Percentiles rank a stretch among this genome's conserved stretches.
These are phyloP conservation scores for Aureobasidium mangrovei DNA, from an alignment of 2,329 filamentous ascomycete species.

Conservation along the genomic window DNA sequence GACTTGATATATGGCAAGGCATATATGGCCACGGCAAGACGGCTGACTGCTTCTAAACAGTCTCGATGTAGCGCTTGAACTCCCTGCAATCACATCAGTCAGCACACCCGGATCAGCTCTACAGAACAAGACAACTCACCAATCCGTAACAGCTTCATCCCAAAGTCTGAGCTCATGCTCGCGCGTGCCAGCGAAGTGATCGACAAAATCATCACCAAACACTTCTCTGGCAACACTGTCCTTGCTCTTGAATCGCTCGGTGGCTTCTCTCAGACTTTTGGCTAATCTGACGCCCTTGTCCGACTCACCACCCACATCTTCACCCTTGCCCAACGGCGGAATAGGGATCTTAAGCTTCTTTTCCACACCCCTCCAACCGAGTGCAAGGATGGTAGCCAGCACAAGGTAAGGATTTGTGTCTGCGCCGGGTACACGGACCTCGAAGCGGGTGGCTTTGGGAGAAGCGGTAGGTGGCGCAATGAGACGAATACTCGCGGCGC, in stretches of 20 bases:
- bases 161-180: conserved; percentile 85
- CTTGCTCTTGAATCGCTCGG: conserved; percentile 62
- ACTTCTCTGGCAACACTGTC: conserved; percentile 87
- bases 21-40: neutral
- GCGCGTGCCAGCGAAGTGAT: conserved; percentile 86
- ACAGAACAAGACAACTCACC: conserved; percentile 49
- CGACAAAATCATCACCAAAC: conserved; percentile 90
- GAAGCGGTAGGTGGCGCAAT: conserved; percentile 83
- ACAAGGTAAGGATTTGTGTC: conserved; percentile 87
- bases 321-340: conserved; percentile 74
- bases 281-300: conserved; percentile 73
- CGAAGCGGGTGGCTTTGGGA: conserved; percentile 79
- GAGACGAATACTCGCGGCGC: conserved; percentile 79
- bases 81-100: conserved; percentile 23
- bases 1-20: neutral
- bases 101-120: neutral
- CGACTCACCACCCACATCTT: conserved; percentile 63
- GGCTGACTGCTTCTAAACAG: conserved; percentile 20
- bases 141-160: conserved; percentile 96
- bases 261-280: conserved; percentile 78
- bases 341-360: conserved; percentile 79
- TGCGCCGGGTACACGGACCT: conserved; percentile 87
- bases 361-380: conserved; percentile 86
- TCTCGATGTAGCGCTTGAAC: conserved; percentile 32
- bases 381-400: conserved; percentile 73